Conservation (phyloP, 1,139 yeast genomes). For the Arxiozyma slooffiae region DNA sequence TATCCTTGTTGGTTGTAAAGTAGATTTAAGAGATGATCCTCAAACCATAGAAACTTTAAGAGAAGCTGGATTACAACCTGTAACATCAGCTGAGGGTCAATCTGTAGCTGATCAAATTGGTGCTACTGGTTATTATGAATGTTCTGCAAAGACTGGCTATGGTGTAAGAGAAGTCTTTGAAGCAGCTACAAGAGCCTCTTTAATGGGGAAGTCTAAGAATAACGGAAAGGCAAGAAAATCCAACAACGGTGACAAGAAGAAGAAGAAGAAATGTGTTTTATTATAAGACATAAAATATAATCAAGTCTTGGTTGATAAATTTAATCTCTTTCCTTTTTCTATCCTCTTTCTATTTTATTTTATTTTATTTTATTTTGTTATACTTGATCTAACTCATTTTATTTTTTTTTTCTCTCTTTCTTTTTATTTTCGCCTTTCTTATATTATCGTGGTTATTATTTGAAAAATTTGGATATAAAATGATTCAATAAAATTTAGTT, state of each 20-base stretch:
- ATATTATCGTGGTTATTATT: too few relatives aligned
- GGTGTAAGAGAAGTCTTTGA: constrained; percentile 88
- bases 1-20: constrained; percentile 84
- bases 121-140: constrained; percentile 78
- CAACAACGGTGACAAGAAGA: constrained; percentile 22
- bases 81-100: constrained; percentile 70
- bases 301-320: not conserved
- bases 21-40: constrained; percentile 77
- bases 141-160: constrained; percentile 85
- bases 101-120: constrained; percentile 79
- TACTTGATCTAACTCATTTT: too few relatives aligned
- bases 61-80: constrained; percentile 67
- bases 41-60: constrained; percentile 64
- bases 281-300: constrained; percentile 15
- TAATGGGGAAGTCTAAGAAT: constrained; percentile 28
- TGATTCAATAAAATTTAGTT: too few relatives aligned
- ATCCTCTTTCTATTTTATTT: too few relatives aligned
- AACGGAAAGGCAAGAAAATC: constrained; percentile 23
- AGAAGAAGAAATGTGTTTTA: constrained; percentile 32
- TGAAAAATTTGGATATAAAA: too few relatives aligned
- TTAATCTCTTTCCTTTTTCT: not conserved
- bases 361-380: too few relatives aligned
- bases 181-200: constrained; percentile 68
- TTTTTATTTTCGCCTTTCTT: too few relatives aligned
- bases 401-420: too few relatives aligned